Evolutionary conservation across 768 basidiomycete genomes (phyloP).

Genomic region (Tulasnella sp.): DNA sequence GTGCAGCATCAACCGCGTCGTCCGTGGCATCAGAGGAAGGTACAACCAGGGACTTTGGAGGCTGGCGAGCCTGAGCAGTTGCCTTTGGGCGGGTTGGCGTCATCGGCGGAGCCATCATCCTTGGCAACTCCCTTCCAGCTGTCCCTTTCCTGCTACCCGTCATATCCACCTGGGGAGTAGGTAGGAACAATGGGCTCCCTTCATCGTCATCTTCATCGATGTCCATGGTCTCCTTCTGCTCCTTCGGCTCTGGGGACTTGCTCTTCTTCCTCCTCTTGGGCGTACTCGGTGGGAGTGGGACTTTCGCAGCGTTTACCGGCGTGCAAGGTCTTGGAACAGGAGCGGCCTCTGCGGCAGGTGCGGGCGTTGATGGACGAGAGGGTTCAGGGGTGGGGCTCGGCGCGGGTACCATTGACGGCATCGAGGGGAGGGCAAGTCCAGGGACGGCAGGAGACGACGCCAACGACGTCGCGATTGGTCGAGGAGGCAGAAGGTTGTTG

Average conservation of each 20-base stretch:
- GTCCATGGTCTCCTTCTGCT: background rate
- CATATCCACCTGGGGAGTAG: background rate
- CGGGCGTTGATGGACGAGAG: background rate
- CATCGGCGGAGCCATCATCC: conserved; percentile 1
- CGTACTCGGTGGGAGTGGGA: background rate
- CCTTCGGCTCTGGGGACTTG: conserved; percentile 3
- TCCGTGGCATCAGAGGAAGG: conserved; percentile 1
- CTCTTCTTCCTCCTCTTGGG: conserved; percentile 10
- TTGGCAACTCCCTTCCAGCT: background rate
- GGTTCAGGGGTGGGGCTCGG: background rate
- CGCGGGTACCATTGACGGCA: background rate
- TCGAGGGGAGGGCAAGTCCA: background rate
- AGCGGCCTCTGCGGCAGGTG: background rate
- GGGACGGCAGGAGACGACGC: background rate
- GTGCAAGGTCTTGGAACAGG: conserved; percentile 4
- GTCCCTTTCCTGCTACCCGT: background rate
- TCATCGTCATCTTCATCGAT: conserved; percentile 4
- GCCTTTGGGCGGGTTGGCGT: background rate
- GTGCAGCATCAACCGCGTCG: background rate
- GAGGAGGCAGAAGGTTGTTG: conserved; percentile 4
- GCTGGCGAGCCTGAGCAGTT: background rate
- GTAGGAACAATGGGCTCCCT: conserved; percentile 2
- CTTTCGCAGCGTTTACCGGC: conserved; percentile 1
- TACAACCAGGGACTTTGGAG: background rate
- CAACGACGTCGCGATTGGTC: background rate